Evolutionary conservation across 352 stramenopile species (phyloP).

Genomic region (Phytophthora pini): DNA sequence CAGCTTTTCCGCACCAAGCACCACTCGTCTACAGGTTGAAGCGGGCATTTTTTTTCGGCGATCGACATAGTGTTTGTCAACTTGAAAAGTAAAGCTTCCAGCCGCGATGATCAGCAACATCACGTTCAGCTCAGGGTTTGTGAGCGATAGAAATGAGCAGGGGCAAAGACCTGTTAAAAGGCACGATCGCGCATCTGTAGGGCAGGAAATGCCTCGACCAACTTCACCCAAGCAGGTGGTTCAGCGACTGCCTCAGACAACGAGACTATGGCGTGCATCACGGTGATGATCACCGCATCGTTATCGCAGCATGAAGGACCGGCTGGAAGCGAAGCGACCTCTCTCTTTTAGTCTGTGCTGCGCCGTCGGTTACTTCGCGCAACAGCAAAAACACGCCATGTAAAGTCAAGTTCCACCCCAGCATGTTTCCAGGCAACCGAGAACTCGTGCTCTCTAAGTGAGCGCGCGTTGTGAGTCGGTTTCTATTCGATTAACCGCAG

Average conservation of each 20-base stretch:
- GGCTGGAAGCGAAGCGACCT: neutral
- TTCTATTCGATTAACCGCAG: no score
- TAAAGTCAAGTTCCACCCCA: slow-evolving; percentile 17
- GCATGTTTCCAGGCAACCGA: slow-evolving; percentile 16
- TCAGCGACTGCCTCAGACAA: neutral
- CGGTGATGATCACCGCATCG: neutral
- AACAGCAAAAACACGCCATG: slow-evolving; percentile 15
- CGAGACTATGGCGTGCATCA: neutral
- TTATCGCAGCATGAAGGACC: neutral
- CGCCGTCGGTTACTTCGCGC: slow-evolving; percentile 6
- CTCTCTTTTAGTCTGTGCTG: neutral
- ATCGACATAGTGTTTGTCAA: no score
- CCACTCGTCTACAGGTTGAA: no score
- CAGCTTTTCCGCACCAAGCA: no score
- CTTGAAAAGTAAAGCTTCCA: no score
- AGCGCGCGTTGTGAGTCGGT: no score
- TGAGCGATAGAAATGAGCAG: slow-evolving; percentile 26
- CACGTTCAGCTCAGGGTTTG: neutral
- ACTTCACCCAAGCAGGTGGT: slow-evolving; percentile 17
- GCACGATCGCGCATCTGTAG: slow-evolving; percentile 4
- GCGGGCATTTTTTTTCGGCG: no score
- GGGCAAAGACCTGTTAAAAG: slow-evolving; percentile 2
- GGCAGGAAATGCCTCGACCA: slow-evolving; percentile 7
- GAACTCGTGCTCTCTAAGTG: neutral
- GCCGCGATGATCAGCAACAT: neutral